A percentile compares a stretch with the other conserved stretches of the same genome.
Conservation (phyloP, 257 asterid species). For the Solanum chiquidenum region DNA sequence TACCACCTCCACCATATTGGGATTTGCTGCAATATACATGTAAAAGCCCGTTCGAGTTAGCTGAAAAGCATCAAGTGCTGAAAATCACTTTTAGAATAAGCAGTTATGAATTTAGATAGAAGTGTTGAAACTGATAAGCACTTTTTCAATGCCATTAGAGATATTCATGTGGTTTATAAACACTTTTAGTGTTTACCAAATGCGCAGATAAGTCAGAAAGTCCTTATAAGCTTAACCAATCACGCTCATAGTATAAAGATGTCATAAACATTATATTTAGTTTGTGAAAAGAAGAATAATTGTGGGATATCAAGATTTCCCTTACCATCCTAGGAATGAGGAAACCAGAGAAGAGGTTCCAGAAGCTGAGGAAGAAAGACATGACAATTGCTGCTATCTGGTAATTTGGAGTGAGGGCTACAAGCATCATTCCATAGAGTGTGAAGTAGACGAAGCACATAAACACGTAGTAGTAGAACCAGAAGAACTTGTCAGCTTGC, state of each 20-base stretch:
- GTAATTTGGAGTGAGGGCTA: conserved; percentile 62
- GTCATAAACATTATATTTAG: neutral
- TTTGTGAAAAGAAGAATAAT: neutral
- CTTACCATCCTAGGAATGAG: conserved; percentile 60
- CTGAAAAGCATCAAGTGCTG: neutral
- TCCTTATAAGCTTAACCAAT: neutral
- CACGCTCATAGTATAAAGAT: neutral
- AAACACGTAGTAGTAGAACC: conserved; percentile 32
- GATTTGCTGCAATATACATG: conserved; percentile 27
- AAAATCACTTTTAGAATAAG: neutral
- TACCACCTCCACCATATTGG: conserved; percentile 83
- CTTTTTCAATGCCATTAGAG: no score
- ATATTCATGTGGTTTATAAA: neutral
- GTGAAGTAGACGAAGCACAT: conserved; percentile 32
- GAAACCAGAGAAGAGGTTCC: conserved; percentile 69
- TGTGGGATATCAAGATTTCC: neutral
- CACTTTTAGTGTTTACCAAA: neutral
- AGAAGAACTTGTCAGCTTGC: conserved; percentile 44
- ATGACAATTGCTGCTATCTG: conserved; percentile 55
- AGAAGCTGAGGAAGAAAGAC: conserved; percentile 65
- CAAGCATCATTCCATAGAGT: conserved; percentile 37
- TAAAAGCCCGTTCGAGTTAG: neutral
- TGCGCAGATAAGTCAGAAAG: neutral
- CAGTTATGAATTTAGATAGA: neutral
- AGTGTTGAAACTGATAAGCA: neutral